Evolutionary conservation across 257 asterid genomes (phyloP).

Genomic region (Leonotis leonurus): DNA sequence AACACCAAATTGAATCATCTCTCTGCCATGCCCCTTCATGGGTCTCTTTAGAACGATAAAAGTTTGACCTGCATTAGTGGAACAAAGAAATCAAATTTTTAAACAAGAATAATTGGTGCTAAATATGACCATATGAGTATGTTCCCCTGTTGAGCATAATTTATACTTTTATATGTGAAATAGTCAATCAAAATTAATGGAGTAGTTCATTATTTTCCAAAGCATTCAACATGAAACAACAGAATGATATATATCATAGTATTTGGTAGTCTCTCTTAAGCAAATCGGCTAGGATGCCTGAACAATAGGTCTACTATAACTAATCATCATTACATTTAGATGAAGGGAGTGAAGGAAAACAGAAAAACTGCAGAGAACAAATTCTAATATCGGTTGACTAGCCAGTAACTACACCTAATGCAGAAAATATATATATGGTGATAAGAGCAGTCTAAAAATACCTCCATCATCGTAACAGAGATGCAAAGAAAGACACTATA

Average conservation of each 20-base stretch:
- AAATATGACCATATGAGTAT: slow-evolving; percentile 4
- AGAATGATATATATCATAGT: neutral
- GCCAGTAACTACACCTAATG: neutral
- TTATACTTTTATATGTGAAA: neutral
- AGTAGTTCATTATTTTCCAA: neutral
- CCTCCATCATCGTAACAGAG: neutral
- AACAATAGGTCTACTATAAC: neutral
- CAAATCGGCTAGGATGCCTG: neutral
- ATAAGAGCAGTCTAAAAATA: neutral
- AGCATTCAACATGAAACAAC: neutral
- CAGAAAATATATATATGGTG: neutral
- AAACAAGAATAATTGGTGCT: neutral
- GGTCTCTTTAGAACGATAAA: slow-evolving; percentile 66
- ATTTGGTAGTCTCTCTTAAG: neutral
- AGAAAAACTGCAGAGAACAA: neutral
- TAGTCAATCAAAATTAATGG: neutral
- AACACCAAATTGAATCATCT: slow-evolving; percentile 74
- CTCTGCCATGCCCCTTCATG: slow-evolving; percentile 88
- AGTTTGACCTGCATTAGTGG: slow-evolving; percentile 56
- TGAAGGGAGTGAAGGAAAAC: too few species aligned
- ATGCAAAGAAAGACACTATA: neutral
- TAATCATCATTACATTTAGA: neutral
- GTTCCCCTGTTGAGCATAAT: neutral
- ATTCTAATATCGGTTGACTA: neutral
- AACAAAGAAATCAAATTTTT: slow-evolving; percentile 24